phyloP scores from a whole-genome alignment of 2,329 filamentous ascomycete species.

The Helicocarpus griseus region DNA sequence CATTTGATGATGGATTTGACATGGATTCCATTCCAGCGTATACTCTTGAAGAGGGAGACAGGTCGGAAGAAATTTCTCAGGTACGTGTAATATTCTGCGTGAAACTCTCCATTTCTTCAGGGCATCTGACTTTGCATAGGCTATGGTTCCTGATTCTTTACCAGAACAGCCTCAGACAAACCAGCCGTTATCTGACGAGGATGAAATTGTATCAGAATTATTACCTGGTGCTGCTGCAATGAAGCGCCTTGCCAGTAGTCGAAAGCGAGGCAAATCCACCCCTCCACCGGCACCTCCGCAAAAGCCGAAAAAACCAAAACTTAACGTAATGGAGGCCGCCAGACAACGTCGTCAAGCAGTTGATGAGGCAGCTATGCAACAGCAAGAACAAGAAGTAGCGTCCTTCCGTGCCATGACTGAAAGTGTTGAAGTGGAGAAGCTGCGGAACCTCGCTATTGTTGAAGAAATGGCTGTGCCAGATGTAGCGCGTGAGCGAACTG shows the following conservation, averaged over 20 bases:
- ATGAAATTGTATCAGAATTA: slow-evolving; percentile 59
- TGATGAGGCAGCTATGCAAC: slow-evolving; percentile 45
- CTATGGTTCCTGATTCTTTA: slow-evolving; percentile 9
- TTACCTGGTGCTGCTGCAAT: slow-evolving; percentile 72
- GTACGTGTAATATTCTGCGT: slow-evolving; percentile 3
- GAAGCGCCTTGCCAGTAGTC: slow-evolving; percentile 55
- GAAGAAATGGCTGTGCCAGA: slow-evolving; percentile 60
- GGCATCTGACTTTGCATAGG: slow-evolving; percentile 5
- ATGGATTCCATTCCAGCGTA: slow-evolving; percentile 32
- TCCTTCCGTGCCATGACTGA: slow-evolving; percentile 47
- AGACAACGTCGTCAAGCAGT: slow-evolving; percentile 43
- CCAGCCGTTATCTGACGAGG: slow-evolving; percentile 23
- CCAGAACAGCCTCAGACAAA: slow-evolving; percentile 21
- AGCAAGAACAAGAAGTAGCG: slow-evolving; percentile 59
- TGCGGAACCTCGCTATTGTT: slow-evolving; percentile 65
- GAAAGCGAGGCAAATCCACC: slow-evolving; percentile 27
- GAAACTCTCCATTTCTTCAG: background rate
- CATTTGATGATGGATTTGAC: slow-evolving; percentile 56
- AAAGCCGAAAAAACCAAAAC: slow-evolving; percentile 46
- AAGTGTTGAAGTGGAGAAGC: slow-evolving; percentile 59
- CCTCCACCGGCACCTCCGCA: slow-evolving; percentile 21
- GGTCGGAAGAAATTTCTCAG: slow-evolving; percentile 8
- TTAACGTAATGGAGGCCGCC: slow-evolving; percentile 60
- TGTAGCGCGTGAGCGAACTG: slow-evolving; percentile 17
- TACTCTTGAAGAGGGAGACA: slow-evolving; percentile 18